phyloP scores from a whole-genome alignment of 2,329 filamentous ascomycete species.

The Ciborinia camelliae region DNA sequence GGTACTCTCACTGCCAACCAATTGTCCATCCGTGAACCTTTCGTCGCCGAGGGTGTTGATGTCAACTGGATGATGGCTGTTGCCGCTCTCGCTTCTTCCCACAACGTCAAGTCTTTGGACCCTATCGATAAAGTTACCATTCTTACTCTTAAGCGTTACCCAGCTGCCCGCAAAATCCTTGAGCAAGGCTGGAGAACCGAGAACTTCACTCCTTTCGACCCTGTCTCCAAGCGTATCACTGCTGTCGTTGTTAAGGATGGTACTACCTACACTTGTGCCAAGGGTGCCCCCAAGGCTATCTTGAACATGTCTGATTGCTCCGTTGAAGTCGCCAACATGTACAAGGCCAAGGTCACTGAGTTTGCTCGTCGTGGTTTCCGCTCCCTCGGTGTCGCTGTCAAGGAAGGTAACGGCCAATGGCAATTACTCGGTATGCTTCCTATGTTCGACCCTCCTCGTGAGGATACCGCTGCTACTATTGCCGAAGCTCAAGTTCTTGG shows the following conservation, averaged over 20 bases:
- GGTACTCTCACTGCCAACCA: slow-evolving; percentile 74
- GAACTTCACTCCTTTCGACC: slow-evolving; percentile 76
- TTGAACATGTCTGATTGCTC: slow-evolving; percentile 66
- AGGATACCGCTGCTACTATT: slow-evolving; percentile 76
- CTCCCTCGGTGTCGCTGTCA: slow-evolving; percentile 73
- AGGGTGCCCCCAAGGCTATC: slow-evolving; percentile 75
- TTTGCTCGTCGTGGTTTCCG: slow-evolving; percentile 78
- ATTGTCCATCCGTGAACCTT: slow-evolving; percentile 72
- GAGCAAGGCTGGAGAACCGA: slow-evolving; percentile 72
- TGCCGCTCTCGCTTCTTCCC: slow-evolving; percentile 71
- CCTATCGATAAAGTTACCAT: slow-evolving; percentile 79
- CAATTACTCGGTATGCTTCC: slow-evolving; percentile 72
- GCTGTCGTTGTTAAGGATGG: slow-evolving; percentile 65
- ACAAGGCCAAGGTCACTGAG: slow-evolving; percentile 69
- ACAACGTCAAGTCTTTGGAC: slow-evolving; percentile 75
- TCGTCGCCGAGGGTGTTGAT: slow-evolving; percentile 71
- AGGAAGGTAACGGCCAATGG: slow-evolving; percentile 71
- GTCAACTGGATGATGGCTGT: slow-evolving; percentile 85
- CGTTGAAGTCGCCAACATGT: slow-evolving; percentile 60
- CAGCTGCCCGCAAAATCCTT: slow-evolving; percentile 73
- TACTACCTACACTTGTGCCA: slow-evolving; percentile 69
- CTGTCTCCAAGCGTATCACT: slow-evolving; percentile 76
- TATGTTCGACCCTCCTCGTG: slow-evolving; percentile 77
- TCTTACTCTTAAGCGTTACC: slow-evolving; percentile 71
- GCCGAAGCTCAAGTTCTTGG: slow-evolving; percentile 72